These are phyloP conservation scores for Colletotrichum abscissum DNA, from an alignment of 2,329 filamentous ascomycete species.

Conservation along the genomic window DNA sequence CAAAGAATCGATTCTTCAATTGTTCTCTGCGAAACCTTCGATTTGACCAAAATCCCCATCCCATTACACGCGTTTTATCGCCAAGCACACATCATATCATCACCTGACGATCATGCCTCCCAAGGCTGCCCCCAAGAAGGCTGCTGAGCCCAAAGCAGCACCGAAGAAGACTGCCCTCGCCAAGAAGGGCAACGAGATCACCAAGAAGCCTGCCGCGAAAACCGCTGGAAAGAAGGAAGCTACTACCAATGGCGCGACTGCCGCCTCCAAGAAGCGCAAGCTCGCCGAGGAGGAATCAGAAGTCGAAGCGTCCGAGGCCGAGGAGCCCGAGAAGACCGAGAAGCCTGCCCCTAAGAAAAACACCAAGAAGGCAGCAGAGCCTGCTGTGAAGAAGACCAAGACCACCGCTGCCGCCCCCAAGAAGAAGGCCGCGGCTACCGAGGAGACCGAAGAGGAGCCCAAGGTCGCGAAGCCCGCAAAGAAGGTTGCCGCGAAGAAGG, in stretches of 20 bases:
- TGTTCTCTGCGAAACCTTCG: neutral
- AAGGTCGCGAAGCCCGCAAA: constrained; percentile 56
- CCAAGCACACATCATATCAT: constrained; percentile 2
- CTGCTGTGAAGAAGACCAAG: constrained; percentile 30
- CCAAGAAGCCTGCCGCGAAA: constrained; percentile 39
- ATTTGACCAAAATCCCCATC: neutral
- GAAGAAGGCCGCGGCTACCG: constrained; percentile 62
- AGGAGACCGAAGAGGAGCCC: constrained; percentile 37
- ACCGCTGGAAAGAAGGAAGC: constrained; percentile 40
- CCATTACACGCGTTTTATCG: constrained; percentile 23
- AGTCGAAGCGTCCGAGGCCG: constrained; percentile 3
- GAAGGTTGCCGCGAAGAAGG: constrained; percentile 40
- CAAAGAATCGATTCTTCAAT: neutral
- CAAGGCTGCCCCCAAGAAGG: constrained; percentile 40
- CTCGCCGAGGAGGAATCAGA: constrained; percentile 16
- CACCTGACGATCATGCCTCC: constrained; percentile 37
- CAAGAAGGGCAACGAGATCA: constrained; percentile 41
- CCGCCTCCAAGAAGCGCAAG: constrained; percentile 36
- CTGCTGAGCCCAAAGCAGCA: constrained; percentile 42
- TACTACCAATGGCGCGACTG: constrained; percentile 40
- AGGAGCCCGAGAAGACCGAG: constrained; percentile 12
- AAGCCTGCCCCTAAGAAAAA: constrained; percentile 18
- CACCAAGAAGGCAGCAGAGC: constrained; percentile 48
- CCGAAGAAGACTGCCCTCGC: constrained; percentile 39
- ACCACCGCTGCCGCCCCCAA: constrained; percentile 26